phyloP scores from a whole-genome alignment of 306 rosid species.

The Gynostemma pentaphyllum region DNA sequence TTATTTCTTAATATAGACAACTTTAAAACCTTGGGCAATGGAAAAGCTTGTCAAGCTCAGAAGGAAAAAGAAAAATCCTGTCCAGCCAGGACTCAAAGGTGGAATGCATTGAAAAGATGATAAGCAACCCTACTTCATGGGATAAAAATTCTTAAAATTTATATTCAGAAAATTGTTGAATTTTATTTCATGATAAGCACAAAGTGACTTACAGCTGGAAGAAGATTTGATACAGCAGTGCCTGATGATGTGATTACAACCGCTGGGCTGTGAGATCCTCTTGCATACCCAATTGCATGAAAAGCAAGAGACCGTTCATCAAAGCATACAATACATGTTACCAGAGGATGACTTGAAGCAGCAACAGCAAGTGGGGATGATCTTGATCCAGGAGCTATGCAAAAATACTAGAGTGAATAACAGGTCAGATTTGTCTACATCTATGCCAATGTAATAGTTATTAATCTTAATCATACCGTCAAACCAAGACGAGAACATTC shows the following conservation, averaged over 20 bases:
- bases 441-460: conserved; percentile 7
- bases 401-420: conserved; percentile 69
- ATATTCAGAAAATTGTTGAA: neutral
- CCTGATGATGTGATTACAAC: conserved; percentile 92
- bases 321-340: conserved; percentile 70
- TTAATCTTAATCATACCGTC: conserved; percentile 47
- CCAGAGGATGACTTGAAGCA: conserved; percentile 67
- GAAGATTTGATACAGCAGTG: conserved; percentile 94
- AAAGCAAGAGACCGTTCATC: conserved; percentile 96
- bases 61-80: neutral
- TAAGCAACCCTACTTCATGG: neutral
- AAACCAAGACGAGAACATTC: conserved; percentile 95
- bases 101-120: neutral
- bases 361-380: conserved; percentile 98
- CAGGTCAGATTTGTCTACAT: conserved; percentile 26
- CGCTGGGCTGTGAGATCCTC: conserved; percentile 86
- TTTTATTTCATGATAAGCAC: neutral
- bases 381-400: conserved; percentile 96
- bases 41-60: conserved; percentile 5
- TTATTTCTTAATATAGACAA: neutral
- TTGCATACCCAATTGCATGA: conserved; percentile 95
- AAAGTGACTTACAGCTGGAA: conserved; percentile 79
- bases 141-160: neutral
- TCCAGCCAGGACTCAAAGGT: neutral
- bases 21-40: neutral